Evolutionary conservation across 192 early-diverging fungal species (phyloP).

Genomic region (Backusella macrospora): DNA sequence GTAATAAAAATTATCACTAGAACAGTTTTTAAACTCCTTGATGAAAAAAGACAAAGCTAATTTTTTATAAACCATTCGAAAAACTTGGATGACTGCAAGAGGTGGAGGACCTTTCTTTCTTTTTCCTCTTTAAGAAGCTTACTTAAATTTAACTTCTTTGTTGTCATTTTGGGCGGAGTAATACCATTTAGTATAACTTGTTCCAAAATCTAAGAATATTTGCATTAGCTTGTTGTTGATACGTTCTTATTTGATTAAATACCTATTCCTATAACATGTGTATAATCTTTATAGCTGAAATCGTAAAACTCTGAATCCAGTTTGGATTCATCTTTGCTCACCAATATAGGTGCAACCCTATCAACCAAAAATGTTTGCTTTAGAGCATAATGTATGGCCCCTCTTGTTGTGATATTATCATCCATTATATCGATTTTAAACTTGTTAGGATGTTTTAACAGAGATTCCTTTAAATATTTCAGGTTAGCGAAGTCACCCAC

Average conservation of each 20-base stretch:
- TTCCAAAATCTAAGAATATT: constrained; percentile 4
- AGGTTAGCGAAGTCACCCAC: neutral
- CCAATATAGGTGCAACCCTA: neutral
- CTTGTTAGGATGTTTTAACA: neutral
- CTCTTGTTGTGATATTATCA: neutral
- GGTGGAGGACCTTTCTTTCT: constrained; percentile 30
- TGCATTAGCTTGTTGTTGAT: neutral
- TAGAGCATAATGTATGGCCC: neutral
- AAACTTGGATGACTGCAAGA: constrained; percentile 23
- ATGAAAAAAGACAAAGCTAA: too few species aligned
- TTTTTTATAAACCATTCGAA: neutral
- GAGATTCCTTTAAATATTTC: neutral
- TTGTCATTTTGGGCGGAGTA: constrained; percentile 40
- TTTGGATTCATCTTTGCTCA: neutral
- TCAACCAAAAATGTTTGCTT: neutral
- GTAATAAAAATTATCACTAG: too few species aligned
- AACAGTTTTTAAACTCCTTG: too few species aligned
- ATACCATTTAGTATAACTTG: constrained; percentile 18
- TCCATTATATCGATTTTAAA: constrained; percentile 1
- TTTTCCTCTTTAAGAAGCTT: constrained; percentile 12
- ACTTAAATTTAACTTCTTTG: constrained; percentile 39
- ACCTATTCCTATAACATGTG: constrained; percentile 22
- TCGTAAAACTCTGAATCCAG: neutral
- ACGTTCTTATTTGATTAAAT: neutral
- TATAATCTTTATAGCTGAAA: constrained; percentile 1